Evolutionary conservation across 345 rosid species (phyloP).

Genomic region (Moricandia moricandioides): DNA sequence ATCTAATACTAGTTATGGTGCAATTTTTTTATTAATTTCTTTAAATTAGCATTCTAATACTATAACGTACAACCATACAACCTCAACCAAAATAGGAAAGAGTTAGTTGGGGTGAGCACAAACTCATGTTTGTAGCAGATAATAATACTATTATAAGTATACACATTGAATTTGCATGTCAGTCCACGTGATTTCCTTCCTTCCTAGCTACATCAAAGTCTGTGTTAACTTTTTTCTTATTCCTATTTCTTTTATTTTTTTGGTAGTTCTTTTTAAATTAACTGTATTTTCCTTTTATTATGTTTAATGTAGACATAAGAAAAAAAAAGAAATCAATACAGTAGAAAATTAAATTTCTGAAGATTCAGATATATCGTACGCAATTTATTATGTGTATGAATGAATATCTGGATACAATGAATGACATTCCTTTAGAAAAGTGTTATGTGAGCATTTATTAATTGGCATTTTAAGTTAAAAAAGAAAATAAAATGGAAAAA

Average conservation of each 20-base stretch:
- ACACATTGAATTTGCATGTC: conserved; percentile 34
- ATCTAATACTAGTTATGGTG: not conserved
- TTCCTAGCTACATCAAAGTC: conserved; percentile 24
- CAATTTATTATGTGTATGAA: too few species aligned
- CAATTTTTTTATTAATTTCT: too few species aligned
- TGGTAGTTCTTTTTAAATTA: too few species aligned
- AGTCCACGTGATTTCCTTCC: conserved; percentile 29
- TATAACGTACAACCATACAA: conserved; percentile 5
- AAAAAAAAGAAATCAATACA: too few species aligned
- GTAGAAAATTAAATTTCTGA: too few species aligned
- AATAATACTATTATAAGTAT: not conserved
- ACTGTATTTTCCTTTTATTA: too few species aligned
- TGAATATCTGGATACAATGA: not conserved
- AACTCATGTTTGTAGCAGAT: conserved; percentile 16
- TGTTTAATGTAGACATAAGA: too few species aligned
- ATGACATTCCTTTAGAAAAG: too few species aligned
- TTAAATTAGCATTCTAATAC: not conserved
- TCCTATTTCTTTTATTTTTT: not conserved
- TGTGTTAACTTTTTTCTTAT: conserved; percentile 27
- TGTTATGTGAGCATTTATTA: too few species aligned
- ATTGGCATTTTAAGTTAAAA: not conserved
- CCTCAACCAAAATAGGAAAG: conserved; percentile 21
- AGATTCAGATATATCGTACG: not conserved
- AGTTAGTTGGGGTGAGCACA: conserved; percentile 32
- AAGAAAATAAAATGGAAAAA: not conserved